Percentiles rank a stretch among this genome's conserved stretches.
These are phyloP conservation scores for Nakaseomyces nivariensis DNA, from an alignment of 1,139 yeast species.

Conservation along the genomic window DNA sequence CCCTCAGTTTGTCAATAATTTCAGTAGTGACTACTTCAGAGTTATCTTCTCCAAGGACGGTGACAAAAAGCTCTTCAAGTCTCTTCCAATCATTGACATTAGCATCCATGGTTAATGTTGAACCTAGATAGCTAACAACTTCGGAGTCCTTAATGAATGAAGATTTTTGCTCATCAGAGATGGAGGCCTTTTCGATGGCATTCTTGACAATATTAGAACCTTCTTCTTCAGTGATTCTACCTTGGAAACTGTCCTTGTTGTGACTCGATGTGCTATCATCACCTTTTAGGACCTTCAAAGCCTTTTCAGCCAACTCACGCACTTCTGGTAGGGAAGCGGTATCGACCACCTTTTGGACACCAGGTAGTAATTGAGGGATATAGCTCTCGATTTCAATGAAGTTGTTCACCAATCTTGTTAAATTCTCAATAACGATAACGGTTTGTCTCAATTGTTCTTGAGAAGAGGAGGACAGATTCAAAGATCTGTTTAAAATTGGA, in stretches of 20 bases:
- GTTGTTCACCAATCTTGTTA: slow-evolving; percentile 91
- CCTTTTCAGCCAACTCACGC: slow-evolving; percentile 84
- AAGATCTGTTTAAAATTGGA: slow-evolving; percentile 85
- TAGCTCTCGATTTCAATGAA: slow-evolving; percentile 82
- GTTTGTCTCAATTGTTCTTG: slow-evolving; percentile 96
- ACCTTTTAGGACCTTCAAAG: slow-evolving; percentile 66
- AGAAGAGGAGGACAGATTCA: slow-evolving; percentile 73
- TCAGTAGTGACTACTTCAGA: slow-evolving; percentile 35
- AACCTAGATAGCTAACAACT: slow-evolving; percentile 42
- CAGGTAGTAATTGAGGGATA: slow-evolving; percentile 81
- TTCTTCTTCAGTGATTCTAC: slow-evolving; percentile 51
- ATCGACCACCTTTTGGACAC: slow-evolving; percentile 76
- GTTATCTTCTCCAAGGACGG: slow-evolving; percentile 38
- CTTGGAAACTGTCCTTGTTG: slow-evolving; percentile 63
- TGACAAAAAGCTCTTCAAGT: slow-evolving; percentile 45
- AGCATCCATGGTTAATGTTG: slow-evolving; percentile 58
- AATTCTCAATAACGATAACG: slow-evolving; percentile 89
- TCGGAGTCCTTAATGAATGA: slow-evolving; percentile 31
- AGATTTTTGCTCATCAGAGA: slow-evolving; percentile 14
- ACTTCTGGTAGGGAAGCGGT: slow-evolving; percentile 96
- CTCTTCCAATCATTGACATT: slow-evolving; percentile 88
- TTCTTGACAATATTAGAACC: slow-evolving; percentile 40
- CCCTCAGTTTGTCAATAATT: slow-evolving; percentile 48
- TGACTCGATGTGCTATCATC: slow-evolving; percentile 42
- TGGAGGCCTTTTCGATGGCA: slow-evolving; percentile 25